Evolutionary conservation across 441 rosid genomes (phyloP).

Genomic region (Biscutella auriculata): DNA sequence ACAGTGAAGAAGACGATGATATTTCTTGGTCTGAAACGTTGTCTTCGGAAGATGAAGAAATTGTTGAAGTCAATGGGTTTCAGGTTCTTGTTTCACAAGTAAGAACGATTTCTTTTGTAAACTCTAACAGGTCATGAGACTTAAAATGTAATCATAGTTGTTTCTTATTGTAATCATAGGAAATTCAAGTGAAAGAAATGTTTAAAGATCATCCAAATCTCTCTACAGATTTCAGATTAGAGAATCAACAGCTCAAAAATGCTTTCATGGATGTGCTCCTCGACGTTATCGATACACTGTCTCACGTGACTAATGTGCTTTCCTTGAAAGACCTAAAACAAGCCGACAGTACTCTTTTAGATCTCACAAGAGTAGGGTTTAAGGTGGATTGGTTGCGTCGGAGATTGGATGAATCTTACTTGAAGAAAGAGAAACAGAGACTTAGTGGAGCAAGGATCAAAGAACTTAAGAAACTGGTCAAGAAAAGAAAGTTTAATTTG

Average conservation of each 20-base stretch:
- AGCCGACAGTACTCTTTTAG: background rate
- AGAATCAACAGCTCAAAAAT: background rate
- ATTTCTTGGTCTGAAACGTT: too few relatives aligned
- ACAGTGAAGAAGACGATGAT: background rate
- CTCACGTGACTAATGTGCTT: background rate
- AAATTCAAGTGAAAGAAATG: background rate
- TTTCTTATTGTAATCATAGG: too few relatives aligned
- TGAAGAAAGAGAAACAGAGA: background rate
- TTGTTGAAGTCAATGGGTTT: background rate
- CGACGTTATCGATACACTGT: background rate
- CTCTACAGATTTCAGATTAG: background rate
- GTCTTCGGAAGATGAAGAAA: background rate
- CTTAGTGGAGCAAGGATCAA: background rate
- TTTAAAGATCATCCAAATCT: slow-evolving; percentile 6
- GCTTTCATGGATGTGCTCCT: slow-evolving; percentile 2
- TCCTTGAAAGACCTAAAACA: background rate
- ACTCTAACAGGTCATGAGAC: too few relatives aligned
- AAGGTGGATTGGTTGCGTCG: background rate
- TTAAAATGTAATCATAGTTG: too few relatives aligned
- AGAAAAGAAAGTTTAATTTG: background rate
- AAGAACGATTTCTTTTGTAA: background rate
- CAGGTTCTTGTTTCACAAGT: background rate
- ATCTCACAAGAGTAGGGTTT: background rate
- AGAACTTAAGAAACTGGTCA: background rate
- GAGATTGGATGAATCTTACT: background rate